phyloP scores from a whole-genome alignment of 1,139 yeast species.

The Pichia sp. region DNA sequence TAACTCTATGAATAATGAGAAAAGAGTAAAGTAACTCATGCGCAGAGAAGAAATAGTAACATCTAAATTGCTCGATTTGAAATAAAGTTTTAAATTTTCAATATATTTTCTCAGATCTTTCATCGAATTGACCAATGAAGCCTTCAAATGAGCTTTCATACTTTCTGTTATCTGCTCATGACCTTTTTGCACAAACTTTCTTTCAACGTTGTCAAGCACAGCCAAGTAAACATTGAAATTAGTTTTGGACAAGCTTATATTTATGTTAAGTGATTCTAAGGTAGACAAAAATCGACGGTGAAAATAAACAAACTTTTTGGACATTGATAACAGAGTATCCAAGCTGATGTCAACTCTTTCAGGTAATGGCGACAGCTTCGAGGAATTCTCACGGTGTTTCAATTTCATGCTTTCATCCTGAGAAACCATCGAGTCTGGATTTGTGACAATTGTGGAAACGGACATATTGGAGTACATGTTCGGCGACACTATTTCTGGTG shows the following conservation, averaged over 20 bases:
- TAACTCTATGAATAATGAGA: slow-evolving; percentile 72
- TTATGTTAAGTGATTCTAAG: slow-evolving; percentile 13
- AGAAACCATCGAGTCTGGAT: slow-evolving; percentile 1
- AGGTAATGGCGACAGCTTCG: slow-evolving; percentile 15
- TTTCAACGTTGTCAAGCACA: slow-evolving; percentile 22
- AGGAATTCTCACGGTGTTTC: slow-evolving; percentile 9
- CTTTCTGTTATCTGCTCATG: slow-evolving; percentile 13
- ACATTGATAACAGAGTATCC: slow-evolving; percentile 14
- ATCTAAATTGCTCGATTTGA: slow-evolving; percentile 14
- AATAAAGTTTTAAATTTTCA: slow-evolving; percentile 19
- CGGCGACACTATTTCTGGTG: slow-evolving; percentile 10
- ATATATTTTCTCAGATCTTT: slow-evolving; percentile 22
- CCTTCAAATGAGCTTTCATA: slow-evolving; percentile 13
- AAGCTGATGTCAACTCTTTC: slow-evolving; percentile 4
- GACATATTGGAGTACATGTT: slow-evolving; percentile 4
- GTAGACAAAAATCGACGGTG: slow-evolving; percentile 18
- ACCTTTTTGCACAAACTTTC: slow-evolving; percentile 16
- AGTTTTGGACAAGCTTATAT: slow-evolving; percentile 4
- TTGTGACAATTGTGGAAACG: background rate
- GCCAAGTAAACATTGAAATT: slow-evolving; percentile 18
- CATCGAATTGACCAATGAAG: slow-evolving; percentile 22
- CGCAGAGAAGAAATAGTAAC: slow-evolving; percentile 39
- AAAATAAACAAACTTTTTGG: slow-evolving; percentile 21
- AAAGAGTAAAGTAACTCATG: slow-evolving; percentile 64
- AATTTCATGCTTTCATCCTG: slow-evolving; percentile 8